Evolutionary conservation across 2,329 filamentous ascomycete species (phyloP), one percentile per base, ranked within the genome.

Genomic region (Ophiostoma tasmaniense): DNA sequence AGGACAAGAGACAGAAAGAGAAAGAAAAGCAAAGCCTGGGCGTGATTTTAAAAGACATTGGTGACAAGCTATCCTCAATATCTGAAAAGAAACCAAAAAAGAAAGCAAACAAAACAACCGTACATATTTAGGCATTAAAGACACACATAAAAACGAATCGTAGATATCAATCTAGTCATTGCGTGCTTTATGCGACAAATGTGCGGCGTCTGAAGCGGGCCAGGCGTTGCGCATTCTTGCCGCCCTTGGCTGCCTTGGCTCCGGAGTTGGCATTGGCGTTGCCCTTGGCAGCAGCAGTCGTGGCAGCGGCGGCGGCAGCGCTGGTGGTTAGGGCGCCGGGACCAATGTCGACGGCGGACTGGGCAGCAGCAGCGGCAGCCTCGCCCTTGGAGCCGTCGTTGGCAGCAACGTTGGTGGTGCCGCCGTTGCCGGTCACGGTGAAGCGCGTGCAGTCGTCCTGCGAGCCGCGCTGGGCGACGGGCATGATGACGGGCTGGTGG

Each of bases 361-460:
- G 67, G 4, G 71, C 72, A n/a, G 70, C 35, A 17, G 70, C 70
- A 37, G 72, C 72, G 62, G 74, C 73, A 66, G 74, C 73, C 67
- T 73, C 50, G 17, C 73, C 74, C 70, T 37, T 62, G 59, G 59
- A 33, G 35, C 61, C 61, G 14, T 37, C 30, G 72, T 73, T 76
- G 33, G 74, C 74, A 67, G 75, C 74, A 6, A 72, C 72, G 69
- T 76, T 76, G 59, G 70, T 72, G 17, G 70, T 70, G 7, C 72
- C 70, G 25, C 71, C 75, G 50, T 74, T 74, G 35, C 74, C 74
- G 1, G 72, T 73, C 25, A 81, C 80, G 3, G 76, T 78, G 70
- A 82, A 81, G 72, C 79, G 79, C 55, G 76, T 76, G 72, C 80
- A 82, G 73, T 82, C 80, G 70, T 82, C 80, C 72, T 82, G 80